These are phyloP conservation scores for Durotheca rogersii DNA, from an alignment of 495 filamentous ascomycete species.

Conservation along the genomic window DNA sequence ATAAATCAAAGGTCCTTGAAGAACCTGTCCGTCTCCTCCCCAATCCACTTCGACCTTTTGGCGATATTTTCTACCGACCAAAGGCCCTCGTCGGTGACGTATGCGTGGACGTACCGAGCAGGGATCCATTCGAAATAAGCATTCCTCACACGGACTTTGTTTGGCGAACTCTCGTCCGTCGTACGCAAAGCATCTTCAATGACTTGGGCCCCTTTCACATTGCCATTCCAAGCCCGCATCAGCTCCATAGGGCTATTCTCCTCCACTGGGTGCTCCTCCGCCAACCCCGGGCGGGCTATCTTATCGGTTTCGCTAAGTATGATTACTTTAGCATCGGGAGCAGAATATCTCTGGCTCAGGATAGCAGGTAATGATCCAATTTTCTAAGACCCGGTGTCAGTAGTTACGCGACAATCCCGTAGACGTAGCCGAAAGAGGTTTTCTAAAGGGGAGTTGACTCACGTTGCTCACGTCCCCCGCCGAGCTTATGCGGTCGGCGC, in stretches of 20 bases:
- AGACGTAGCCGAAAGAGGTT: no score
- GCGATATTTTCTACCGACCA: slow-evolving; percentile 37
- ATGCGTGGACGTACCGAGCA: slow-evolving; percentile 52
- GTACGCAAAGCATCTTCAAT: slow-evolving; percentile 9
- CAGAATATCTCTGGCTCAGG: slow-evolving; percentile 49
- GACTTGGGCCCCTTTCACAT: slow-evolving; percentile 22
- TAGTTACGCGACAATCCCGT: background rate
- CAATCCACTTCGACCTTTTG: slow-evolving; percentile 31
- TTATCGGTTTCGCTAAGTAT: slow-evolving; percentile 63
- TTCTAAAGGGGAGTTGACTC: no score
- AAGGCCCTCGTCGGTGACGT: slow-evolving; percentile 55
- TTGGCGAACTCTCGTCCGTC: background rate
- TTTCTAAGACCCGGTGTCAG: slow-evolving; percentile 45
- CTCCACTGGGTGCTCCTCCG: slow-evolving; percentile 42
- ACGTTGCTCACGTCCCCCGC: slow-evolving; percentile 60
- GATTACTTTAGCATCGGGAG: slow-evolving; percentile 47
- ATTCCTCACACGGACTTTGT: slow-evolving; percentile 48
- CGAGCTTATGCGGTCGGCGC: slow-evolving; percentile 60
- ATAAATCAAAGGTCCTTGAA: slow-evolving; percentile 37
- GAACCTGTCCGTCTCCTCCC: slow-evolving; percentile 29
- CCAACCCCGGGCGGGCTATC: slow-evolving; percentile 48
- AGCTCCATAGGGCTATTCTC: slow-evolving; percentile 54
- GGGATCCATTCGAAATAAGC: slow-evolving; percentile 69
- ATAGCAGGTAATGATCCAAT: slow-evolving; percentile 60
- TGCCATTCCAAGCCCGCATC: slow-evolving; percentile 45